phyloP scores from a whole-genome alignment of 768 basidiomycete species.

The Boletus speciosus region DNA sequence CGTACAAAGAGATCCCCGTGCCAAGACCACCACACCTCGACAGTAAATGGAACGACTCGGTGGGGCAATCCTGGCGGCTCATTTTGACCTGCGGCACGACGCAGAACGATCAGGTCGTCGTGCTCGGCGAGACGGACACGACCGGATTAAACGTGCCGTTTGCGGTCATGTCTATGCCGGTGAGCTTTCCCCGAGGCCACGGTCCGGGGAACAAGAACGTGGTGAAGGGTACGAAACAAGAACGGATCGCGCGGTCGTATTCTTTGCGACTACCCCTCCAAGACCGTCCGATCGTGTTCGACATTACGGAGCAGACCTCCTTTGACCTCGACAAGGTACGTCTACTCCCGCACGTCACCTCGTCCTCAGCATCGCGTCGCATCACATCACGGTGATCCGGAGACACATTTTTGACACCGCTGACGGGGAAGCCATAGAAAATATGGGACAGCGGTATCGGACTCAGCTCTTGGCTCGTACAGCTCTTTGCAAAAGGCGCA shows the following conservation, averaged over 20 bases:
- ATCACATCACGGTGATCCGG: background rate
- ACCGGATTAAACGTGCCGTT: slow-evolving; percentile 44
- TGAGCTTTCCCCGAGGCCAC: slow-evolving; percentile 39
- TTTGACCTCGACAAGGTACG: slow-evolving; percentile 92
- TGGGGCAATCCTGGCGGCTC: slow-evolving; percentile 57
- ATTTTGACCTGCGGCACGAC: slow-evolving; percentile 45
- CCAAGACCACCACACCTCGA: slow-evolving; percentile 51
- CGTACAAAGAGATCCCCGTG: slow-evolving; percentile 74
- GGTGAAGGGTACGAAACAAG: slow-evolving; percentile 51
- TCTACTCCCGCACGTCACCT: background rate
- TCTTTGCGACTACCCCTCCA: background rate
- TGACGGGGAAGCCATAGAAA: slow-evolving; percentile 56
- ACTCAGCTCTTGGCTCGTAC: slow-evolving; percentile 72
- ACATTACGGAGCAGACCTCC: slow-evolving; percentile 74
- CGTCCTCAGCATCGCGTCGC: background rate
- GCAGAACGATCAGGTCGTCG: slow-evolving; percentile 32
- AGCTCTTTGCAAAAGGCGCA: slow-evolving; percentile 18
- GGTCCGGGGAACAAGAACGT: background rate
- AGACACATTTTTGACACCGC: background rate
- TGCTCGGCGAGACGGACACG: slow-evolving; percentile 40
- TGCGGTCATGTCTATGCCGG: slow-evolving; percentile 67
- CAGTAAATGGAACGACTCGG: slow-evolving; percentile 25
- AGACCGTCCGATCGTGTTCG: slow-evolving; percentile 32
- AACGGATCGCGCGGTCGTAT: slow-evolving; percentile 47
- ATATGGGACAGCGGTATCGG: slow-evolving; percentile 95